A percentile compares a stretch with the other conserved stretches of the same genome.
phyloP scores from a whole-genome alignment of 306 rosid genomes.

The Spatholobus suberectus region DNA sequence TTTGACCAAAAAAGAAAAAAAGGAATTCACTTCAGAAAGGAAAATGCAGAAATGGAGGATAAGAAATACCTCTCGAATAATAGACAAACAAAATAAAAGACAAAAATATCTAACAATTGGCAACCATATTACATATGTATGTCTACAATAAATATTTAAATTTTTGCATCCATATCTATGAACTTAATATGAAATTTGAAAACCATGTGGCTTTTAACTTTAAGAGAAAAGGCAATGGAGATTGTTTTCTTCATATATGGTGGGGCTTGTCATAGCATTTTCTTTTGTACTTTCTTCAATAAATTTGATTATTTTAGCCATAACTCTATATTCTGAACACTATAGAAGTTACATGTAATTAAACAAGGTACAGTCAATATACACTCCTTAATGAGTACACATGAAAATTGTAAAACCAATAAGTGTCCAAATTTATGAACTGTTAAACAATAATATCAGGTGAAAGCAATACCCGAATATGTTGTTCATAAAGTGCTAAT shows the following conservation, averaged over 20 bases:
- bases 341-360: neutral
- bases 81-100: too few relatives aligned
- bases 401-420: neutral
- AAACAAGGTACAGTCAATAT: neutral
- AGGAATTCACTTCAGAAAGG: too few relatives aligned
- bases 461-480: slow-evolving; percentile 14
- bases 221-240: neutral
- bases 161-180: neutral
- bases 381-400: slow-evolving; percentile 10
- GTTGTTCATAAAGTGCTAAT: slow-evolving; percentile 9
- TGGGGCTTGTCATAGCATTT: neutral
- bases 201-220: neutral
- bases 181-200: neutral
- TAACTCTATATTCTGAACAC: neutral
- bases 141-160: too few relatives aligned
- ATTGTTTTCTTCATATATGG: neutral
- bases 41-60: too few relatives aligned
- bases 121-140: too few relatives aligned
- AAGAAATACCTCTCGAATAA: too few relatives aligned
- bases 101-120: too few relatives aligned
- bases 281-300: neutral
- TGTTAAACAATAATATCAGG: slow-evolving; percentile 3
- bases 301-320: neutral
- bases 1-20: too few relatives aligned
- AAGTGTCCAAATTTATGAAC: neutral